A percentile compares a stretch with the other conserved stretches of the same genome.
phyloP scores from a whole-genome alignment of 495 filamentous ascomycete genomes.

The Tuber indicum region DNA sequence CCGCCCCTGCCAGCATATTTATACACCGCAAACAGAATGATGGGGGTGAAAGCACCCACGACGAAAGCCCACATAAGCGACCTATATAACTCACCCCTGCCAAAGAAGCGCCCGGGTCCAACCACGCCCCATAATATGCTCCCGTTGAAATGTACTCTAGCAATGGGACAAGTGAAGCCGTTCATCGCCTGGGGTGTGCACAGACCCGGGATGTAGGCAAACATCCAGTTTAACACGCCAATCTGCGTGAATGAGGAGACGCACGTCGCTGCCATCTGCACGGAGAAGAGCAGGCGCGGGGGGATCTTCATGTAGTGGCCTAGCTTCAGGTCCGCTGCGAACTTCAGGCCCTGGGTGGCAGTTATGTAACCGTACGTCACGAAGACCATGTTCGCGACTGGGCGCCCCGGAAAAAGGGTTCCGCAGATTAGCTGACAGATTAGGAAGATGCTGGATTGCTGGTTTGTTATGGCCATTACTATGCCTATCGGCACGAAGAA shows the following conservation, averaged over 20 bases:
- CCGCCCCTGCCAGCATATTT: slow-evolving; percentile 41
- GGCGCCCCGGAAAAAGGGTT: slow-evolving; percentile 67
- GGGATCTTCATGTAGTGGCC: slow-evolving; percentile 94
- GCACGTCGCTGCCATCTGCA: slow-evolving; percentile 74
- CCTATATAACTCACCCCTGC: slow-evolving; percentile 61
- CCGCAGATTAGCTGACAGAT: slow-evolving; percentile 79
- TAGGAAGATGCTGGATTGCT: slow-evolving; percentile 71
- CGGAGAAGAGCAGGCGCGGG: slow-evolving; percentile 67
- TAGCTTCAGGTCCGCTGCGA: slow-evolving; percentile 77
- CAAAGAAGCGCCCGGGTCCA: slow-evolving; percentile 71
- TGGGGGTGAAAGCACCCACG: slow-evolving; percentile 62
- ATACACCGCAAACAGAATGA: slow-evolving; percentile 56
- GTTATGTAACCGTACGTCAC: slow-evolving; percentile 75
- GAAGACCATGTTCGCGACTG: slow-evolving; percentile 84
- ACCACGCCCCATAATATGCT: slow-evolving; percentile 85
- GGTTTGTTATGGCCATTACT: slow-evolving; percentile 79
- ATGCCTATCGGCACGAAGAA: slow-evolving; percentile 76
- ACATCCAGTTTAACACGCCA: slow-evolving; percentile 83
- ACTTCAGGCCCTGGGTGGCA: slow-evolving; percentile 76
- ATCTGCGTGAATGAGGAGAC: slow-evolving; percentile 76
- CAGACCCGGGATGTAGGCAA: slow-evolving; percentile 63
- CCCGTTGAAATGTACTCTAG: slow-evolving; percentile 83
- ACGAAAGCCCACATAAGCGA: slow-evolving; percentile 70
- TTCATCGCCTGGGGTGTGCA: slow-evolving; percentile 73
- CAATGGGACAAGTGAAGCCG: slow-evolving; percentile 81